Evolutionary conservation across 768 basidiomycete genomes (phyloP).

Genomic region (Tylopilus balloui): DNA sequence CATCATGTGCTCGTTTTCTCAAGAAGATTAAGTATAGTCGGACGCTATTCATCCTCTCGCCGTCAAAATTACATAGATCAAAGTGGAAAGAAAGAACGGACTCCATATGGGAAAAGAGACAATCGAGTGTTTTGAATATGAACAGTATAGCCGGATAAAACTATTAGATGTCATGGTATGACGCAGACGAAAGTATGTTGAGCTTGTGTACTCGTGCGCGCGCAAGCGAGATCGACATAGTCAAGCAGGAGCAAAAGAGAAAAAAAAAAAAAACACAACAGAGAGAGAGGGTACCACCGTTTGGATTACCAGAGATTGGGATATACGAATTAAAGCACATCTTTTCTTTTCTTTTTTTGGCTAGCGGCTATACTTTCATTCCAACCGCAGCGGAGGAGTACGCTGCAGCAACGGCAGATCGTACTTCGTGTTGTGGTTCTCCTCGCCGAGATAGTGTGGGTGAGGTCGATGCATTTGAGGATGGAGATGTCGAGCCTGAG

Average conservation of each 20-base stretch:
- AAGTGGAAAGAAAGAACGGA: neutral
- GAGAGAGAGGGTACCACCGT: constrained; percentile 23
- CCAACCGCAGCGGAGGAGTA: constrained; percentile 47
- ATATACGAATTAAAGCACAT: constrained; percentile 21
- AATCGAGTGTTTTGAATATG: too few relatives aligned
- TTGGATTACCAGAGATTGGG: constrained; percentile 25
- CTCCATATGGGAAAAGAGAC: neutral
- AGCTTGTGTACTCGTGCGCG: constrained; percentile 4
- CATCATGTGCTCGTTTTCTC: neutral
- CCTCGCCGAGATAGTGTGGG: constrained; percentile 34
- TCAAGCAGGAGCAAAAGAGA: neutral
- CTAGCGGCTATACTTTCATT: constrained; percentile 39
- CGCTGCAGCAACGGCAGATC: constrained; percentile 39
- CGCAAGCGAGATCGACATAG: constrained; percentile 3
- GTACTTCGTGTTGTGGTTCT: constrained; percentile 39
- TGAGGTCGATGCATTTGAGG: constrained; percentile 33
- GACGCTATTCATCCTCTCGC: neutral
- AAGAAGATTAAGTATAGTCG: neutral
- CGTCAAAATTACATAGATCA: neutral
- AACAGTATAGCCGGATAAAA: neutral
- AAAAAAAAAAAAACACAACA: neutral
- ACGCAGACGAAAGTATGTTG: neutral
- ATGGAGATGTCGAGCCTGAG: constrained; percentile 31
- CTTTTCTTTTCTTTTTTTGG: constrained; percentile 4
- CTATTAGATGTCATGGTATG: too few relatives aligned